Evolutionary conservation across 495 filamentous ascomycete genomes (phyloP).

Genomic region (Haplographium delicatum): DNA sequence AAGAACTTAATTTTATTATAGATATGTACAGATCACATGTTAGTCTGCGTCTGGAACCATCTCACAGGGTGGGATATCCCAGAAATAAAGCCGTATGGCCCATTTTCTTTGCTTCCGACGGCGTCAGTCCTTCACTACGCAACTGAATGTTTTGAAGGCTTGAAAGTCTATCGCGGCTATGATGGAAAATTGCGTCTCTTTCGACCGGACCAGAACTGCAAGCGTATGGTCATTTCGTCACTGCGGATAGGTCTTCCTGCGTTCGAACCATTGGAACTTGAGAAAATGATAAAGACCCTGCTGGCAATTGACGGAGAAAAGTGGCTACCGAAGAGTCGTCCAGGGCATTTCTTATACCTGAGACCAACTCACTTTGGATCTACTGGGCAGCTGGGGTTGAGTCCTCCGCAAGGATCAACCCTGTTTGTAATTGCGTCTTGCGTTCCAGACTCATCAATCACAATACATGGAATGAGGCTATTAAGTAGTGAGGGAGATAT

Average conservation of each 20-base stretch:
- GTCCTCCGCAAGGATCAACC: slow-evolving; percentile 73
- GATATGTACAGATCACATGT: slow-evolving; percentile 89
- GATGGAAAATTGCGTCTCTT: slow-evolving; percentile 83
- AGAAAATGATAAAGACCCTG: slow-evolving; percentile 68
- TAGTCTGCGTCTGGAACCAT: slow-evolving; percentile 68
- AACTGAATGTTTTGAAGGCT: slow-evolving; percentile 87
- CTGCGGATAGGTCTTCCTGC: slow-evolving; percentile 71
- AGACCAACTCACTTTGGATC: slow-evolving; percentile 82
- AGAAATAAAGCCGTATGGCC: slow-evolving; percentile 72
- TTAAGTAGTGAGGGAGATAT: slow-evolving; percentile 71
- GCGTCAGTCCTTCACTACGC: slow-evolving; percentile 85
- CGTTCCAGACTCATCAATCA: slow-evolving; percentile 61
- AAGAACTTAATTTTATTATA: too few species aligned
- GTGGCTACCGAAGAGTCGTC: slow-evolving; percentile 79
- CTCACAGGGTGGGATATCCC: slow-evolving; percentile 70
- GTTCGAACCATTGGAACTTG: slow-evolving; percentile 65
- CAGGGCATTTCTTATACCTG: slow-evolving; percentile 67
- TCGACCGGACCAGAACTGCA: slow-evolving; percentile 71
- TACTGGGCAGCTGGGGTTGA: slow-evolving; percentile 71
- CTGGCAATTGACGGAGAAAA: slow-evolving; percentile 64
- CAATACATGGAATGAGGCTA: slow-evolving; percentile 62
- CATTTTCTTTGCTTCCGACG: slow-evolving; percentile 75
- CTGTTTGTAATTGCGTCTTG: slow-evolving; percentile 70
- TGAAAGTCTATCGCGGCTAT: slow-evolving; percentile 80
- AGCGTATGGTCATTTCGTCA: slow-evolving; percentile 66